phyloP scores from a whole-genome alignment of 495 filamentous ascomycete species.

The Aspergillus campestris region DNA sequence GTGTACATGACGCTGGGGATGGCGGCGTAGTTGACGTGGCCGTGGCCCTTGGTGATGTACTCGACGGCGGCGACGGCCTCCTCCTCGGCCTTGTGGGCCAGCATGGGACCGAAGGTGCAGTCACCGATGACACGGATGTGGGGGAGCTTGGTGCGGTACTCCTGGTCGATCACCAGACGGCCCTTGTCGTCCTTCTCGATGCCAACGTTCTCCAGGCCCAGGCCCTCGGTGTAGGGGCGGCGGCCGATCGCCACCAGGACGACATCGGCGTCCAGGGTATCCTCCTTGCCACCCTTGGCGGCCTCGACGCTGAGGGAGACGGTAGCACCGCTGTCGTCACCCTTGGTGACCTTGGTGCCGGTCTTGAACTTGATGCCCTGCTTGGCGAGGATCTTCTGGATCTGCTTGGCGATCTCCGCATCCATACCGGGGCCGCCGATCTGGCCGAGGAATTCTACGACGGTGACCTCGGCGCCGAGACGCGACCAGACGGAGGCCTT shows the following conservation, averaged over 20 bases:
- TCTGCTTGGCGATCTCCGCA: constrained; percentile 79
- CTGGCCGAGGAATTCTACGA: constrained; percentile 91
- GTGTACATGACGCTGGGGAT: constrained; percentile 99
- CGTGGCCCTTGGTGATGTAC: constrained; percentile 94
- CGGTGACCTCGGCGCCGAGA: constrained; percentile 87
- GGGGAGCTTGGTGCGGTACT: constrained; percentile 94
- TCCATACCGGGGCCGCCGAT: constrained; percentile 99
- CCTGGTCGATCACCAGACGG: constrained; percentile 91
- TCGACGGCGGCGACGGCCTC: constrained; percentile 91
- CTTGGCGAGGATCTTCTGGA: constrained; percentile 89
- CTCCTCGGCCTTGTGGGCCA: constrained; percentile 99
- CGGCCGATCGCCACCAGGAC: constrained; percentile 96
- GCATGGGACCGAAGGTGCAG: constrained; percentile 96
- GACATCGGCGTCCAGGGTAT: constrained; percentile 88
- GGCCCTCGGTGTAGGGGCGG: constrained; percentile 83
- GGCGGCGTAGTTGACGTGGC: constrained; percentile 97
- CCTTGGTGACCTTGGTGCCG: constrained; percentile 84
- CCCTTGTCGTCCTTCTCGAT: constrained; percentile 90
- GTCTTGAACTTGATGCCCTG: constrained; percentile 99
- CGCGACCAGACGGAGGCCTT: constrained; percentile 93
- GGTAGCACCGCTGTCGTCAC: constrained; percentile 66
- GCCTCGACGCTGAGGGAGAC: constrained; percentile 81
- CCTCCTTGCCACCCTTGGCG: constrained; percentile 91
- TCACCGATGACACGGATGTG: constrained; percentile 97
- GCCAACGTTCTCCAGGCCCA: constrained; percentile 88